phyloP scores from a whole-genome alignment of 768 basidiomycete genomes.

The Steccherinum ochraceum region DNA sequence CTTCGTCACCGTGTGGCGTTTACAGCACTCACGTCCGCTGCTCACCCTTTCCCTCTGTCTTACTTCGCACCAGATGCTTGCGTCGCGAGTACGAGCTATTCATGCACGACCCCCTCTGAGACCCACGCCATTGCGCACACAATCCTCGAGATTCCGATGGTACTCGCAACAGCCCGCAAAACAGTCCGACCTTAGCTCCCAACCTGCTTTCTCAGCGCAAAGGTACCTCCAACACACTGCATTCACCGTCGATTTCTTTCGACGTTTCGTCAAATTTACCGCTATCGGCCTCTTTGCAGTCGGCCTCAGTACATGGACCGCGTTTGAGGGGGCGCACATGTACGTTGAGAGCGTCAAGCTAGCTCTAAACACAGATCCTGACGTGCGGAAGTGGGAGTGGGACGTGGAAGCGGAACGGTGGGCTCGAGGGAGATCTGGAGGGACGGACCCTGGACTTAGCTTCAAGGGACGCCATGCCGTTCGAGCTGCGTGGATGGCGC shows the following conservation, averaged over 20 bases:
- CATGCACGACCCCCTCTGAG: slow-evolving; percentile 5
- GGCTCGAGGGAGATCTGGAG: slow-evolving; percentile 45
- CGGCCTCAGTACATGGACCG: slow-evolving; percentile 36
- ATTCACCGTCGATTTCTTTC: slow-evolving; percentile 37
- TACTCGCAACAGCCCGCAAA: not conserved
- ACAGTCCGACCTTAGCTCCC: not conserved
- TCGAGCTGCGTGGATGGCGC: slow-evolving; percentile 67
- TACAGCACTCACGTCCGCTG: too few relatives aligned
- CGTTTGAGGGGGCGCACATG: slow-evolving; percentile 52
- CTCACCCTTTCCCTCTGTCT: too few relatives aligned
- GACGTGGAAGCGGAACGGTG: slow-evolving; percentile 54
- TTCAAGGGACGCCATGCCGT: slow-evolving; percentile 53
- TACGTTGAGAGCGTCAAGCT: slow-evolving; percentile 59
- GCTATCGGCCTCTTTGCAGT: slow-evolving; percentile 37
- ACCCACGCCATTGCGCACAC: slow-evolving; percentile 13
- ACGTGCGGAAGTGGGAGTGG: slow-evolving; percentile 62
- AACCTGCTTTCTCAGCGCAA: slow-evolving; percentile 10
- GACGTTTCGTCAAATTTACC: slow-evolving; percentile 45
- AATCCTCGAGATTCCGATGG: not conserved
- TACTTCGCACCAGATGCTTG: too few relatives aligned
- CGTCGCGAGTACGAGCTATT: not conserved
- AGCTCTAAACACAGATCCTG: slow-evolving; percentile 42
- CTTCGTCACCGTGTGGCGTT: too few relatives aligned
- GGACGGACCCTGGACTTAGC: slow-evolving; percentile 70
- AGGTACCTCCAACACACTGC: slow-evolving; percentile 29